Evolutionary conservation across 257 asterid genomes (phyloP), one percentile per base, ranked within the genome.

Genomic region (Jasminum sambac): DNA sequence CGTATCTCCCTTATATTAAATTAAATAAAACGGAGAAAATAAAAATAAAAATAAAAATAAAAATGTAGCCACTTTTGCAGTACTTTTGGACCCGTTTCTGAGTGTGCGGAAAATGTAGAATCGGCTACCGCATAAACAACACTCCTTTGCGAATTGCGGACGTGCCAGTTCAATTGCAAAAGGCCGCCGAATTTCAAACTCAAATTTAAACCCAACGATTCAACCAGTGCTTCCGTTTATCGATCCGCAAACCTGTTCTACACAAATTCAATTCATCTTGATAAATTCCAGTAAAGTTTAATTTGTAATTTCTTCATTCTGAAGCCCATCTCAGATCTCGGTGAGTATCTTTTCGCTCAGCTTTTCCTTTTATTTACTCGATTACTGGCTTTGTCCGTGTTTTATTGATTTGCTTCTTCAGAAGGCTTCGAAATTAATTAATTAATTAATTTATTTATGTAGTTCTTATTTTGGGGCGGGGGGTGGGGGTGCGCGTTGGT

Each of bases 281-380:
- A 39, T 39, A 10, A 39, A 5, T 38, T 38, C 41, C 41, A 38
- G 8, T 38, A 38, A 39, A 39, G 0, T 39, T 1, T 39, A 39
- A 39, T 39, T 39, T 39, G 11, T 39, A 39, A 10, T 39, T 68
- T 67, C 63, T 44, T 26, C 71, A 55, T 74, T 81, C 85, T 65
- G 76, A 41, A 77, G 62, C 63, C 68, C 70, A 40, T 74, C 0
- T 57, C 41, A 26, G 73, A 21, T 63, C 65, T 74, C 55, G 78
- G 85, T 81, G 39, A 77, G 78, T 48, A 26, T 43, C 66, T 62
- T 41, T 21, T 41, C 63, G 73, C 48, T 42, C 44, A 46, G 21
- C 14, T 68, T 69, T 42, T 48, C 61, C 14, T 16, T 52, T 30
- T 30, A 30, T 30, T 30, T 30, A 30, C 21, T 8, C 19, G 50